Evolutionary conservation across 352 stramenopile species (phyloP), one percentile per base, ranked within the genome.

Genomic region (Phytophthora kernoviae): DNA sequence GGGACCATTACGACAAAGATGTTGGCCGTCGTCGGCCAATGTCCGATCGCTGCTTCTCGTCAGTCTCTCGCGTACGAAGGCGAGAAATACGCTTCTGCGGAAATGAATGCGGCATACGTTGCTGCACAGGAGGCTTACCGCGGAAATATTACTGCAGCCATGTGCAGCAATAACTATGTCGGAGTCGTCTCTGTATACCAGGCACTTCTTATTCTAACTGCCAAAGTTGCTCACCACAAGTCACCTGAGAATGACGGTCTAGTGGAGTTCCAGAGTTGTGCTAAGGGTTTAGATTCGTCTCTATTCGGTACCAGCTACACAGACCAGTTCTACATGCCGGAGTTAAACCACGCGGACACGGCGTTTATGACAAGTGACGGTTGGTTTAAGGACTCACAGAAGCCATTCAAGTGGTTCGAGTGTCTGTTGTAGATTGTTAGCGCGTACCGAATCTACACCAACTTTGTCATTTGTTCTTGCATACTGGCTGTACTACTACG

Each of bases 241-340:
- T 53, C 50, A 7, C 20, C 24, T 18, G 27, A 44, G 34, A 65
- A 59, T 49, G 70, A 79, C 45, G 67, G 70, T 9, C 51, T 68
- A 44, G 63, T 86, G 11, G 71, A 77, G 21, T 79, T 69, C 45
- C 43, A 75, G 33, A 79, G 73, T 51, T 80, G 70, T 32, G 49
- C 55, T 2, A 49, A 51, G 3, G 62, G 60, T 0, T 26, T 79
- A 12, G 54, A 60, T 4, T 21, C 42, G n/a, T 54, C 40, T 14
- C 49, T 59, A 17, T 80, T 84, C 32, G 50, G 40, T 6, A 54
- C 41, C 42, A 65, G 47, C 7, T 73, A 65, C 47, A 40, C 39
- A 9, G 54, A 50, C 24, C 20, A 7, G 4, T 69, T 64, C n/a
- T 48, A 80, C 60, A 26, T 60, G 11, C 41, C 66, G 1, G 41